Evolutionary conservation across 768 basidiomycete genomes (phyloP).

Genomic region (Pleurotus citrinopileatus): DNA sequence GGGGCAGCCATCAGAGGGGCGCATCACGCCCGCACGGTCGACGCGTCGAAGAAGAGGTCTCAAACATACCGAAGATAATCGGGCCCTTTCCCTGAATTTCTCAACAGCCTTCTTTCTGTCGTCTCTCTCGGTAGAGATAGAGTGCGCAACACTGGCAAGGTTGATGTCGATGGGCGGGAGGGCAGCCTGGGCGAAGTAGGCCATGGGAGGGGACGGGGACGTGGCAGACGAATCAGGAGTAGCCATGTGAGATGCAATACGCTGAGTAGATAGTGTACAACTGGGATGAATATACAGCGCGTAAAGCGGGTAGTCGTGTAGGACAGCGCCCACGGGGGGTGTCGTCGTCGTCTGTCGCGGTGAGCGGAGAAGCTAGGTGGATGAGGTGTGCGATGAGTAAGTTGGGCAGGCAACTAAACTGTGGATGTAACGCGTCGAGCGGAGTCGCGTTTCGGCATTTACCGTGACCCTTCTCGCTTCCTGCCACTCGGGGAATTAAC

Average conservation of each 20-base stretch:
- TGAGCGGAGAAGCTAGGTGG: slow-evolving; percentile 26
- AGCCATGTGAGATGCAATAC: slow-evolving; percentile 54
- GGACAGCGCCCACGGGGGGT: slow-evolving; percentile 26
- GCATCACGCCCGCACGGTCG: slow-evolving; percentile 24
- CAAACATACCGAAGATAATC: slow-evolving; percentile 72
- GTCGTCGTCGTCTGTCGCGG: slow-evolving; percentile 26
- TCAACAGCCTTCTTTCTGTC: slow-evolving; percentile 65
- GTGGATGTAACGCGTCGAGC: slow-evolving; percentile 15
- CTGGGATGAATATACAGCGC: slow-evolving; percentile 19
- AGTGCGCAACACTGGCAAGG: slow-evolving; percentile 24
- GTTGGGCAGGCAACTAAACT: slow-evolving; percentile 27
- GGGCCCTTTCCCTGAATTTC: slow-evolving; percentile 77
- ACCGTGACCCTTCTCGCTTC: slow-evolving; percentile 9
- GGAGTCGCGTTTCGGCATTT: slow-evolving; percentile 10
- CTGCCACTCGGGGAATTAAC: slow-evolving; percentile 10
- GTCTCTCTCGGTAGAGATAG: slow-evolving; percentile 50
- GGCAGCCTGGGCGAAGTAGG: slow-evolving; percentile 50
- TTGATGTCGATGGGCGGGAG: slow-evolving; percentile 33
- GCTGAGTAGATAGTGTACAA: slow-evolving; percentile 14
- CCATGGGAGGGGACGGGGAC: slow-evolving; percentile 74
- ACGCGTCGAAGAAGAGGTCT: slow-evolving; percentile 46
- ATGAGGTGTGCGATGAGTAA: slow-evolving; percentile 22
- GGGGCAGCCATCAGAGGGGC: slow-evolving; percentile 11
- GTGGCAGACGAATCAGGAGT: slow-evolving; percentile 81
- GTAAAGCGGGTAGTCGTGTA: slow-evolving; percentile 26